Evolutionary conservation across 2,329 filamentous ascomycete species (phyloP).

Genomic region (Aspergillus tanneri): DNA sequence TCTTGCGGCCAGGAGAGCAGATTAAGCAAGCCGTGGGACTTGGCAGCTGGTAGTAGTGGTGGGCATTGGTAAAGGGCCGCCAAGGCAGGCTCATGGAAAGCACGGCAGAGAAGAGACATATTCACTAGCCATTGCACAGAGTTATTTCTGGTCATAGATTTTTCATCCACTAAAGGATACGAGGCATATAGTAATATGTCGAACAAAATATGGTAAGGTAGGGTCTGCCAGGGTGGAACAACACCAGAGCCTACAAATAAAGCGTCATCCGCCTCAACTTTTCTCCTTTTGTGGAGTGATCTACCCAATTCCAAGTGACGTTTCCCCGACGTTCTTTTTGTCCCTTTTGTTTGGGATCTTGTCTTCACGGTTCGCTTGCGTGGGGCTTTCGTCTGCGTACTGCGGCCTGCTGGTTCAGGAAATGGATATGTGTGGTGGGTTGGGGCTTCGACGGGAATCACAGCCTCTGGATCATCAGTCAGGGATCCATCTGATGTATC

Average conservation of each 20-base stretch:
- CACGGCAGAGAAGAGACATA: slow-evolving; percentile 61
- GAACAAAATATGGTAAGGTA: slow-evolving; percentile 68
- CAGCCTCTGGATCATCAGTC: slow-evolving; percentile 16
- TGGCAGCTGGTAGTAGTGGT: slow-evolving; percentile 57
- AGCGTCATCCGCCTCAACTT: slow-evolving; percentile 19
- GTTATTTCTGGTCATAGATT: slow-evolving; percentile 21
- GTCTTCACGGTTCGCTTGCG: slow-evolving; percentile 21
- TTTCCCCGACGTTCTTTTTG: slow-evolving; percentile 17
- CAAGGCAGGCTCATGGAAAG: slow-evolving; percentile 70
- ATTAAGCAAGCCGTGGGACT: slow-evolving; percentile 50
- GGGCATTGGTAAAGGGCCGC: slow-evolving; percentile 70
- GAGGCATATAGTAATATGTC: slow-evolving; percentile 70
- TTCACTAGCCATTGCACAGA: slow-evolving; percentile 60
- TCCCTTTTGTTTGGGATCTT: slow-evolving; percentile 21
- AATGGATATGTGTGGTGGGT: slow-evolving; percentile 8
- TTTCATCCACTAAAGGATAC: slow-evolving; percentile 51
- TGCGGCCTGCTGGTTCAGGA: slow-evolving; percentile 10
- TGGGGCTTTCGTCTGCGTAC: slow-evolving; percentile 10
- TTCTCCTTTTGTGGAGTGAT: slow-evolving; percentile 28
- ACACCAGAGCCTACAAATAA: slow-evolving; percentile 28
- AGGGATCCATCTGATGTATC: slow-evolving; percentile 25
- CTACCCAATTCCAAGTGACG: slow-evolving; percentile 21
- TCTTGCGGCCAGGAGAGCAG: slow-evolving; percentile 57
- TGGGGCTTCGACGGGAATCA: slow-evolving; percentile 13
- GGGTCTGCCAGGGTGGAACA: slow-evolving; percentile 58